Conservation (phyloP, 202 grass and related monocot genomes). For the Zoysia matrella region DNA sequence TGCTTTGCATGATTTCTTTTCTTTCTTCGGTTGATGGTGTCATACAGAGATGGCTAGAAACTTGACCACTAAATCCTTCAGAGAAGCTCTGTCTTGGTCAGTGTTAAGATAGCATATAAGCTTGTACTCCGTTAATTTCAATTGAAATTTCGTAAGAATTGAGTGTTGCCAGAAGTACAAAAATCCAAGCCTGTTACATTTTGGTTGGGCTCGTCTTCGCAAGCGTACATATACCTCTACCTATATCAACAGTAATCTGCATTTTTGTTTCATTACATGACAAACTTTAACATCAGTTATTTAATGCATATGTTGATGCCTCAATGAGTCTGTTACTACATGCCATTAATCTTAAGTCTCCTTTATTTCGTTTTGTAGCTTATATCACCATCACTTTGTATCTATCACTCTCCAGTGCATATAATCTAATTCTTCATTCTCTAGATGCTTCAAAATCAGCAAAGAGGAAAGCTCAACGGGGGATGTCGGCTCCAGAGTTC, state of each 20-base stretch:
- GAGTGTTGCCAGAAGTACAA: neutral
- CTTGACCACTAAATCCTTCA: no score
- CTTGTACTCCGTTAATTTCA: neutral
- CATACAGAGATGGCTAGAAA: neutral
- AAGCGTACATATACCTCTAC: neutral
- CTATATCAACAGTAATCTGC: neutral
- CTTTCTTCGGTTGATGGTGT: constrained; percentile 22
- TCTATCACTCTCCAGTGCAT: neutral
- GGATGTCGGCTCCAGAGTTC: no score
- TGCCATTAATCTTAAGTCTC: constrained; percentile 6
- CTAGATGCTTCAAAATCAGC: constrained; percentile 83
- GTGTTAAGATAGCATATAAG: neutral
- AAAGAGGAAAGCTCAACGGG: no score
- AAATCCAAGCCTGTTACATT: neutral
- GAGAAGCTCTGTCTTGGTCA: no score
- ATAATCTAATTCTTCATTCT: constrained; percentile 17
- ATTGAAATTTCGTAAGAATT: neutral
- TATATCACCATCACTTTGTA: constrained; percentile 37
- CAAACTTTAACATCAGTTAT: neutral
- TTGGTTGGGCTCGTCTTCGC: neutral
- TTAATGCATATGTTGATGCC: neutral
- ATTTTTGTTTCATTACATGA: neutral
- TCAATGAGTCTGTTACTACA: neutral
- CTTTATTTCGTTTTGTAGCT: constrained; percentile 29
- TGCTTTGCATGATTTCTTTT: constrained; percentile 13